phyloP scores from a whole-genome alignment of 768 basidiomycete genomes.

The Lactarius akahatsu region DNA sequence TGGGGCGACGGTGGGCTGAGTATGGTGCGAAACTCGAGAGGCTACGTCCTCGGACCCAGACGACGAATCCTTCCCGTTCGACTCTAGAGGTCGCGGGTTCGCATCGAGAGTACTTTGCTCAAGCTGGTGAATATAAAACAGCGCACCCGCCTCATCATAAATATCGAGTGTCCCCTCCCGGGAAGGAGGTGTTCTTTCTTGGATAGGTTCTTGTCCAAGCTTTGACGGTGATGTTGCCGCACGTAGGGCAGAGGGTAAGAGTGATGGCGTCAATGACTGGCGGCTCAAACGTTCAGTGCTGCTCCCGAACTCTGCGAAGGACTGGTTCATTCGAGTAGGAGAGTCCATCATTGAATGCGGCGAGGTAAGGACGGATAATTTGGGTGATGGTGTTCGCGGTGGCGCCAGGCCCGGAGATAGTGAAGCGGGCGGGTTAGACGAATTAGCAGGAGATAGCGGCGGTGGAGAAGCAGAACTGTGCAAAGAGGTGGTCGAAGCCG shows the following conservation, averaged over 20 bases:
- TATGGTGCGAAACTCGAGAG: neutral
- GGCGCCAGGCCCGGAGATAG: neutral
- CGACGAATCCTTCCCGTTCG: conserved; percentile 41
- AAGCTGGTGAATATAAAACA: conserved; percentile 68
- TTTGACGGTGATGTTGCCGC: conserved; percentile 8
- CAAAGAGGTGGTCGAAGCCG: conserved; percentile 14
- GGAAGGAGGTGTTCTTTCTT: conserved; percentile 20
- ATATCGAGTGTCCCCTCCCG: conserved; percentile 38
- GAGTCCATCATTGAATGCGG: conserved; percentile 39
- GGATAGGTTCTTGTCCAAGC: conserved; percentile 27
- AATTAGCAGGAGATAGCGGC: conserved; percentile 17
- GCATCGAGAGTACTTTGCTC: conserved; percentile 34
- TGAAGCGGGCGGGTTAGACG: conserved; percentile 22
- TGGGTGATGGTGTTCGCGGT: conserved; percentile 26
- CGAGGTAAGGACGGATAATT: conserved; percentile 38
- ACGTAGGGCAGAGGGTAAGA: neutral
- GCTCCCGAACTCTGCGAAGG: conserved; percentile 18
- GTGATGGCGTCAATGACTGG: conserved; percentile 7
- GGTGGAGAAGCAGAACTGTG: conserved; percentile 26
- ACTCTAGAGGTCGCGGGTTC: conserved; percentile 21
- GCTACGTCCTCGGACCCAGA: neutral
- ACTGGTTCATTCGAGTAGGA: conserved; percentile 15
- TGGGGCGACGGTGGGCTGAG: conserved; percentile 6
- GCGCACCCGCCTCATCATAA: conserved; percentile 57
- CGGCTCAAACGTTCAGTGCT: conserved; percentile 4